These are phyloP conservation scores for Heteromeles arbutifolia DNA, from an alignment of 306 rosid species.

Conservation along the genomic window DNA sequence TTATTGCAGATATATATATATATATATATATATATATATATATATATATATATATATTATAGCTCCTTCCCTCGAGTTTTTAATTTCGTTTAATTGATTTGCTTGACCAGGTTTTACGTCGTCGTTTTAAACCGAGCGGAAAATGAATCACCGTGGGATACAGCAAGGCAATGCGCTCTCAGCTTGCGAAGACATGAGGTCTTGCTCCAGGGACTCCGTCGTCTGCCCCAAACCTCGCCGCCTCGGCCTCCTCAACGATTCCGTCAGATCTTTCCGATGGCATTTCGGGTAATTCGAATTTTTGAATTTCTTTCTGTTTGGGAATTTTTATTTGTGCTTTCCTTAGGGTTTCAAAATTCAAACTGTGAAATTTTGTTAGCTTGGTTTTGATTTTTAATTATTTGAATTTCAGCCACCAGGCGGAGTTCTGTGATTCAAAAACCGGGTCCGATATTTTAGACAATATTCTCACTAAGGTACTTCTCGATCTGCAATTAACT, in stretches of 20 bases:
- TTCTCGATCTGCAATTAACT: not conserved
- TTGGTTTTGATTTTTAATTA: not conserved
- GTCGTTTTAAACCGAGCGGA: conserved; percentile 8
- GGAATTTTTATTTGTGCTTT: not conserved
- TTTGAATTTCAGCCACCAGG: conserved; percentile 54
- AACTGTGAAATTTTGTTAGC: not conserved
- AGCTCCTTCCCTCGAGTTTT: not conserved
- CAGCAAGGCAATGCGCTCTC: conserved; percentile 59
- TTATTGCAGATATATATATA: not conserved
- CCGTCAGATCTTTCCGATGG: conserved; percentile 49
- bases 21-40: no score
- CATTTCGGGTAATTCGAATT: conserved; percentile 43
- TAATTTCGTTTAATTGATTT: not conserved
- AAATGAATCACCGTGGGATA: conserved; percentile 64
- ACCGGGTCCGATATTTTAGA: conserved; percentile 60
- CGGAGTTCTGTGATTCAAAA: conserved; percentile 51
- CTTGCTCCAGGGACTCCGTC: conserved; percentile 29
- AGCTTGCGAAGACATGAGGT: conserved; percentile 50
- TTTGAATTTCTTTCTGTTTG: not conserved
- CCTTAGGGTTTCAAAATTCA: not conserved
- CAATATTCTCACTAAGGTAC: conserved; percentile 63
- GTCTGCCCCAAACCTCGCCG: conserved; percentile 97
- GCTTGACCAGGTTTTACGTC: conserved; percentile 23
- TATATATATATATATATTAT: no score
- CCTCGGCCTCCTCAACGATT: conserved; percentile 49